Conservation (phyloP, 768 basidiomycete species). For the Antrodiella citrinella region DNA sequence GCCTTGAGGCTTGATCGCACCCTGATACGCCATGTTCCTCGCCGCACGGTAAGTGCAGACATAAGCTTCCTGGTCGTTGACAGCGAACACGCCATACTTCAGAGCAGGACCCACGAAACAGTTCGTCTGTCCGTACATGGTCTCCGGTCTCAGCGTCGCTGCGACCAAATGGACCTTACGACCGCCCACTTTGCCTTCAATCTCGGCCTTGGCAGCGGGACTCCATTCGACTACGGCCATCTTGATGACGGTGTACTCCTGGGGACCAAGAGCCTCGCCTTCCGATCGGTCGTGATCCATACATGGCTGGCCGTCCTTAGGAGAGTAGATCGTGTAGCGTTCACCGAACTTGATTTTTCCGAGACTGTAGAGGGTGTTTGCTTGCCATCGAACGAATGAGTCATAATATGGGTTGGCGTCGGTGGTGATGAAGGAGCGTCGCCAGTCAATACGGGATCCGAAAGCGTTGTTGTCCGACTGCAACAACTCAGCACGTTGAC, state of each 20-base stretch:
- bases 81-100: slow-evolving; percentile 90
- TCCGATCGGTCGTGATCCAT: slow-evolving; percentile 99
- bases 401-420: slow-evolving; percentile 97
- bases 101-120: slow-evolving; percentile 89
- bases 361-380: slow-evolving; percentile 80
- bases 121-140: slow-evolving; percentile 99
- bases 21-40: slow-evolving; percentile 98
- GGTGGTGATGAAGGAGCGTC: slow-evolving; percentile 89
- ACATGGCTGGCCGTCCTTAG: slow-evolving; percentile 97
- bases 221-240: slow-evolving; percentile 91
- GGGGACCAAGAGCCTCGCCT: slow-evolving; percentile 91
- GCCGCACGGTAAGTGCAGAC: slow-evolving; percentile 84
- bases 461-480: slow-evolving; percentile 72
- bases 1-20: slow-evolving; percentile 64
- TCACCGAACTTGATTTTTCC: slow-evolving; percentile 98
- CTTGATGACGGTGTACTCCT: slow-evolving; percentile 92
- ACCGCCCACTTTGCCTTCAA: slow-evolving; percentile 63
- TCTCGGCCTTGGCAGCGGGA: slow-evolving; percentile 49
- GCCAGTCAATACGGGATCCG: slow-evolving; percentile 97
- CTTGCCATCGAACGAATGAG: slow-evolving; percentile 95
- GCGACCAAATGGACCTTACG: slow-evolving; percentile 90
- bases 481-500: not conserved
- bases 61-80: slow-evolving; percentile 81
- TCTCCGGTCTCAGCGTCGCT: slow-evolving; percentile 93
- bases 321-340: slow-evolving; percentile 96